Conservation (phyloP, 2,329 filamentous ascomycete genomes). For the Cadophora gregata region DNA sequence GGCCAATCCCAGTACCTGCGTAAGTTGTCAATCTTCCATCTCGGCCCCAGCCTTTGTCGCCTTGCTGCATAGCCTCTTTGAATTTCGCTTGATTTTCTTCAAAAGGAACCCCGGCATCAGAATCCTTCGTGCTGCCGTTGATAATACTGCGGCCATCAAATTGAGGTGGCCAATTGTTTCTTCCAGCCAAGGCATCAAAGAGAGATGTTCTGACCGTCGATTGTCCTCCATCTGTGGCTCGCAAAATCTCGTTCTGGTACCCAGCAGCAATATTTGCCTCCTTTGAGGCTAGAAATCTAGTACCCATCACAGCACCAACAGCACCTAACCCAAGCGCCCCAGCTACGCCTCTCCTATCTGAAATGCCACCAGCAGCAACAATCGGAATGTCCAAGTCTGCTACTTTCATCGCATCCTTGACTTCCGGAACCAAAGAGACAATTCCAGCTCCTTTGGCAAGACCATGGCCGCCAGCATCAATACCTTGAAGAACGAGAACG, state of each 20-base stretch:
- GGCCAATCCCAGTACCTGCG: conserved; percentile 34
- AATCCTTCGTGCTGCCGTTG: conserved; percentile 56
- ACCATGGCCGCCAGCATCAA: conserved; percentile 44
- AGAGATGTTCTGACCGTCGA: conserved; percentile 53
- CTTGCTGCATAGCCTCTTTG: not conserved
- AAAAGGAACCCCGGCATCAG: conserved; percentile 42
- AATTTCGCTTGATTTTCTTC: conserved; percentile 45
- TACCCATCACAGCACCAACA: conserved; percentile 53
- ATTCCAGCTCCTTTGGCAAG: conserved; percentile 35
- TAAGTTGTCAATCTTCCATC: conserved; percentile 30
- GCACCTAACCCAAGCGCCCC: conserved; percentile 44
- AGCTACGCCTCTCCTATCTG: conserved; percentile 43
- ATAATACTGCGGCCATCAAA: conserved; percentile 62
- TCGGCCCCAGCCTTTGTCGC: conserved; percentile 50
- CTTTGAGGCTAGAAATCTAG: conserved; percentile 51
- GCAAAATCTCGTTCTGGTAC: conserved; percentile 52
- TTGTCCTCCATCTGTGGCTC: conserved; percentile 53
- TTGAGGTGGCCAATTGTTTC: conserved; percentile 58
- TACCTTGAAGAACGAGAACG: conserved; percentile 42
- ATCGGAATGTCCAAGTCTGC: conserved; percentile 28
- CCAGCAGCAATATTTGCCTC: conserved; percentile 53
- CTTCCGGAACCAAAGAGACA: conserved; percentile 42
- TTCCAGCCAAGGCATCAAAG: conserved; percentile 58
- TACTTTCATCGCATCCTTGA: conserved; percentile 34
- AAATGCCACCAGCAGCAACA: conserved; percentile 44